Evolutionary conservation across 495 filamentous ascomycete species (phyloP), one percentile per base, ranked within the genome.

Genomic region (Xylaria scruposa): DNA sequence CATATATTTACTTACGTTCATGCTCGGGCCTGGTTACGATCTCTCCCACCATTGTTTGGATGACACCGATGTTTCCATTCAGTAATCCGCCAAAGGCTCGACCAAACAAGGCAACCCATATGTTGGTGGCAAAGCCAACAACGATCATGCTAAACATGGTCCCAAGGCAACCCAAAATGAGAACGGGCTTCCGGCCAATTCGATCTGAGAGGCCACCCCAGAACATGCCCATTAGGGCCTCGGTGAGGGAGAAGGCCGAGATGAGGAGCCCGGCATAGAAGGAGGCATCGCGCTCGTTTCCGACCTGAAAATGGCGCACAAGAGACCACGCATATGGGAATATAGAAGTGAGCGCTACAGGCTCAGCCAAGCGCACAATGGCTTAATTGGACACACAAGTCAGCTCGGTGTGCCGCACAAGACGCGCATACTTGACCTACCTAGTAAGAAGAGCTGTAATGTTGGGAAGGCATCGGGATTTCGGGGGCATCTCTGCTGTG

Each of bases 21-120:
- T 17, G 75, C 19, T 94, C 90, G 3, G 92, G 92, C 42, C 91
- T 90, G 26, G 85, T 90, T 56, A 95, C 91, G 63, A 95, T 74
- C 78, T 97, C 93, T 26, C 91, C 93, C 29, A 97, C 93, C 92
- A 95, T 95, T n/a, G 93, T 95, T 79, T 95, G 93, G 70, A 97
- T 93, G 42, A 97, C 93, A 12, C 91, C 93, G 75, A 95, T 91
- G 73, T 97, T 97, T 53, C 93, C 93, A 83, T 97, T 97, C 53
- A 97, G 82, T 5, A 91, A 81, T 29, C 94, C 94, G 15, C 92
- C 93, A 8, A 97, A 80, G n/a, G 89, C 86, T 70, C 94, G 85
- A 19, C 93, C 94, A 46, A 86, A 68, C 51, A 97, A 81, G 7
- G 94, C 94, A 58, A 92, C 78, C 91, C 92, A 93, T 73, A 95